Evolutionary conservation across 495 filamentous ascomycete species (phyloP).

Genomic region (Thozetella sp.): DNA sequence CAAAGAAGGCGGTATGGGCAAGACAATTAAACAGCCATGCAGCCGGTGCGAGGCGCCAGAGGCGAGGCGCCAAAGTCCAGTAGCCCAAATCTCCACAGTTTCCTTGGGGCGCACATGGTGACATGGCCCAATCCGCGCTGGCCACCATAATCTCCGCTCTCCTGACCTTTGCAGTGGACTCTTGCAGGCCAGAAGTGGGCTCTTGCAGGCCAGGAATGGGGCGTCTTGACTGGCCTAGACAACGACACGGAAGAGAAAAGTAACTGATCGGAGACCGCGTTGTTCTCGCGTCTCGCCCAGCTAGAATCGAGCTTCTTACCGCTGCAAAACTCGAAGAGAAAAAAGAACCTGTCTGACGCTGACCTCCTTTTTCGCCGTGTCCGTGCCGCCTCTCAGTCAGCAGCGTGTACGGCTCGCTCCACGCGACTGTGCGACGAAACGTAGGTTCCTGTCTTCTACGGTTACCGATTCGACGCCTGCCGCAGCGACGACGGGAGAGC

Average conservation of each 20-base stretch:
- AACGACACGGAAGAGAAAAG: background rate
- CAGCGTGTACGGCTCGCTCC: no score
- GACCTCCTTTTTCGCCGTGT: no score
- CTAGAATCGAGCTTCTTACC: no score
- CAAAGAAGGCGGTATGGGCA: background rate
- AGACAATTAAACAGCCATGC: slow-evolving; percentile 1
- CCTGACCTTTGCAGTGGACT: slow-evolving; percentile 8
- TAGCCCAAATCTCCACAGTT: slow-evolving; percentile 1
- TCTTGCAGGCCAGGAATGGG: background rate
- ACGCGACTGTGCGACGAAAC: no score
- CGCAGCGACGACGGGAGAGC: no score
- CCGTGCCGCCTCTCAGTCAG: no score
- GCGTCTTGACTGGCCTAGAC: background rate
- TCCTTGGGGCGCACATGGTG: background rate
- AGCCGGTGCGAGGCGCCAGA: background rate
- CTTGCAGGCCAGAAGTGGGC: background rate
- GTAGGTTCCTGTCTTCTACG: no score
- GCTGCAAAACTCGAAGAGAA: no score
- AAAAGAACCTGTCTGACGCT: no score
- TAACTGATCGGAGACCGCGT: background rate
- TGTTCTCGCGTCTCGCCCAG: no score
- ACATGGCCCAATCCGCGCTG: background rate
- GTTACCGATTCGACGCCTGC: no score
- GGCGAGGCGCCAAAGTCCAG: background rate
- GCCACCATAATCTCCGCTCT: slow-evolving; percentile 11